Evolutionary conservation across 371 early-diverging fungal genomes (phyloP).

Genomic region (Mucor racemosus): DNA sequence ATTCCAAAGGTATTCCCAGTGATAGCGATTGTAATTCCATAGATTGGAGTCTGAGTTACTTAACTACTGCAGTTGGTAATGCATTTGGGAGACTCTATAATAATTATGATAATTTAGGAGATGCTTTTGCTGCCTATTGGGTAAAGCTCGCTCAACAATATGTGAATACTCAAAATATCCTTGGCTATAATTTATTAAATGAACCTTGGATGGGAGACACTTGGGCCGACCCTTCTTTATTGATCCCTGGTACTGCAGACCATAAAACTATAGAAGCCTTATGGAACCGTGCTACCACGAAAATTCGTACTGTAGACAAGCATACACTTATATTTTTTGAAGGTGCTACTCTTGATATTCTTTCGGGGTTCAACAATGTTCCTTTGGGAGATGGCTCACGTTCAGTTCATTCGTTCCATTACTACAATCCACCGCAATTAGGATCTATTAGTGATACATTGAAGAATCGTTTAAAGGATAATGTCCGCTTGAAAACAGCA

Average conservation of each 20-base stretch:
- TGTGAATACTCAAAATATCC: slow-evolving; percentile 42
- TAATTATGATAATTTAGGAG: slow-evolving; percentile 53
- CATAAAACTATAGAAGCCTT: slow-evolving; percentile 47
- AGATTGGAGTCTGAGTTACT: slow-evolving; percentile 52
- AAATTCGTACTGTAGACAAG: slow-evolving; percentile 52
- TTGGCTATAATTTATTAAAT: slow-evolving; percentile 66
- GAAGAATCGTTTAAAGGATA: slow-evolving; percentile 42
- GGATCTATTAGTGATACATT: slow-evolving; percentile 39
- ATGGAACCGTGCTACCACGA: slow-evolving; percentile 52
- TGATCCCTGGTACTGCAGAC: slow-evolving; percentile 44
- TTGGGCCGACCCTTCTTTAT: slow-evolving; percentile 41
- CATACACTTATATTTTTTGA: slow-evolving; percentile 57
- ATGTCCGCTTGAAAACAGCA: slow-evolving; percentile 38
- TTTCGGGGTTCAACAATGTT: slow-evolving; percentile 53
- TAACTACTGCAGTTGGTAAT: slow-evolving; percentile 51
- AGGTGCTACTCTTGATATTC: slow-evolving; percentile 52
- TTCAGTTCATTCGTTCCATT: slow-evolving; percentile 33
- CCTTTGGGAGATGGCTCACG: slow-evolving; percentile 56
- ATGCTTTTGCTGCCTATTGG: slow-evolving; percentile 61
- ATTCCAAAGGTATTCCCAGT: slow-evolving; percentile 49
- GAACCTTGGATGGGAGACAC: slow-evolving; percentile 61
- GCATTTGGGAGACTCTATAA: slow-evolving; percentile 57
- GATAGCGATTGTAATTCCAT: slow-evolving; percentile 43
- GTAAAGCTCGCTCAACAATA: slow-evolving; percentile 48
- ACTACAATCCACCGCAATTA: slow-evolving; percentile 50